phyloP scores from a whole-genome alignment of 306 rosid genomes.

The Prosopis cineraria region DNA sequence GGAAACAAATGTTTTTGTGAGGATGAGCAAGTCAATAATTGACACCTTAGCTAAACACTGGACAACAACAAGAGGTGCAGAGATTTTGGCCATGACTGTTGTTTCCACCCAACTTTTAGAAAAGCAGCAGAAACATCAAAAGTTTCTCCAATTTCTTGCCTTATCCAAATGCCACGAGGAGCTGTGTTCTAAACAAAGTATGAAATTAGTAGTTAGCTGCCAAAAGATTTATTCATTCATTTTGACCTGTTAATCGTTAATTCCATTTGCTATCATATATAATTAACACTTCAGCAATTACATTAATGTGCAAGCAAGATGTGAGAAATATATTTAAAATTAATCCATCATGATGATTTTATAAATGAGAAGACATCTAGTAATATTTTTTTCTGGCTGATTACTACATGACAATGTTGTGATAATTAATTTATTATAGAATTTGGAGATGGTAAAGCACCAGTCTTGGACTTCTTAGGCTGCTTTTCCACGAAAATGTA shows the following conservation, averaged over 20 bases:
- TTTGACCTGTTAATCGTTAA: slow-evolving; percentile 26
- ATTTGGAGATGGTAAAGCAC: neutral
- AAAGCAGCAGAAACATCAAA: slow-evolving; percentile 84
- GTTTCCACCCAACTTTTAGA: slow-evolving; percentile 87
- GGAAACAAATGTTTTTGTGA: slow-evolving; percentile 83
- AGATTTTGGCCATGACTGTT: slow-evolving; percentile 91
- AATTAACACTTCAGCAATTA: slow-evolving; percentile 12
- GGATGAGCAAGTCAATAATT: slow-evolving; percentile 88
- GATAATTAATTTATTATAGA: slow-evolving; percentile 20
- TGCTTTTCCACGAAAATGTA: neutral
- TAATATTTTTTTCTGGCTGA: neutral
- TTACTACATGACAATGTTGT: neutral
- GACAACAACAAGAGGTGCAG: slow-evolving; percentile 98
- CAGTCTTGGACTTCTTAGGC: slow-evolving; percentile 7
- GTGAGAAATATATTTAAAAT: slow-evolving; percentile 13
- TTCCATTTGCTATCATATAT: slow-evolving; percentile 1
- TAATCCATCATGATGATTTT: slow-evolving; percentile 7
- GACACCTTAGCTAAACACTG: slow-evolving; percentile 98
- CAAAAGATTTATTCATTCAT: slow-evolving; percentile 31
- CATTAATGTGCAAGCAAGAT: slow-evolving; percentile 24
- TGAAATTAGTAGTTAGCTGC: slow-evolving; percentile 35
- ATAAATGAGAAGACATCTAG: slow-evolving; percentile 5
- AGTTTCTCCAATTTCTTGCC: slow-evolving; percentile 93
- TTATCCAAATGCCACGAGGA: slow-evolving; percentile 95
- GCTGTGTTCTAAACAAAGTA: slow-evolving; percentile 93